Base-by-base conservation (phyloP, 2,329 filamentous ascomycete genomes). In the Trichoderma arundinaceum region DNA sequence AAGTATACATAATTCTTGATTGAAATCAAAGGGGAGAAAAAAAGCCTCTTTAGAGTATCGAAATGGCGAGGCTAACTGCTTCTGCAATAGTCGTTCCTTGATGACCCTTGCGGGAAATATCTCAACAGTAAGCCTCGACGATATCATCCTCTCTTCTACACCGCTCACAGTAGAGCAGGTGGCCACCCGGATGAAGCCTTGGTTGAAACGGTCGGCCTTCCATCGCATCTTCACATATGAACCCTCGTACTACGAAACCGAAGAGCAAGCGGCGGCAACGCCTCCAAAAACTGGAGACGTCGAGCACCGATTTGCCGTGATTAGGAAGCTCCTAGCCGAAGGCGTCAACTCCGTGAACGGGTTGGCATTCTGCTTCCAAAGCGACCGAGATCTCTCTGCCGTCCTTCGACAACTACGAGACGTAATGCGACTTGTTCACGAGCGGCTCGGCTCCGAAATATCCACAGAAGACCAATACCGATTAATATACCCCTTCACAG, bases 51-150 rank as follows among this genome's bases (percentile, higher is more conserved):
- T 2, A 41, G 33, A 7, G 17, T 39, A 2, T 28, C 22, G 22
- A 28, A 28, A 28, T 3, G 28, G 7, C 15, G 10, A 3, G 7
- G 38, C 59, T 63, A 38, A 54, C 19, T 28, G 7, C 13, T n/a
- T 4, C 7, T 28, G 2, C 2, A 2, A 38, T 13, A 63, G 59
- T 4, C 59, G 59, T 9, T 54, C 59, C 22, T 15, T 63, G 28
- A 63, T 63, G 59, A 46, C 49, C 10, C 28, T 63, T 9, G 49
- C 59, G 13, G 48, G 46, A 28, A 53, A 53, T 3, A 54, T 54
- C 4, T 63, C 59, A 15, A 63, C 39, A 35, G 59, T 63, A 63
- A 63, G 59, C 39, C 39, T 46, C 48, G 46, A 63, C n/a, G 17
- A 44, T 10, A 38, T 63, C 39, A 28, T 54, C 22, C 39, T 54